A percentile compares a stretch with the other conserved stretches of the same genome.
phyloP scores from a whole-genome alignment of 2,329 filamentous ascomycete genomes.

The Colletotrichum tropicicola region DNA sequence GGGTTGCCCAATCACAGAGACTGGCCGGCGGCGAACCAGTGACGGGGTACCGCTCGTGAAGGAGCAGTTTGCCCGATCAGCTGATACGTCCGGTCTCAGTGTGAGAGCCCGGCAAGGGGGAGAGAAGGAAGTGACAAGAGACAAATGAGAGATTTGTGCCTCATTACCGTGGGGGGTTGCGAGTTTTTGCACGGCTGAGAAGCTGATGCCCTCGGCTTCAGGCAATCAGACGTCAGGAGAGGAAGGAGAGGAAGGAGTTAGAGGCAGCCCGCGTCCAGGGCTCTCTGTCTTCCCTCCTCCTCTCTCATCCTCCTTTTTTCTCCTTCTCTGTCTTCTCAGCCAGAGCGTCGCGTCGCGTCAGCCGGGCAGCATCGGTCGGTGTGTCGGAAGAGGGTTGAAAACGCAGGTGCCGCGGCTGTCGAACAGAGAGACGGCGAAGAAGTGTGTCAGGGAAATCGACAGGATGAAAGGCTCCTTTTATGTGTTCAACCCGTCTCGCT shows the following conservation, averaged over 20 bases:
- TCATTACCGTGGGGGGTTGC: conserved; percentile 22
- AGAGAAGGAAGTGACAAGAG: not conserved
- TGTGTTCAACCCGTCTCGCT: not conserved
- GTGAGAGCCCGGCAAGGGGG: not conserved
- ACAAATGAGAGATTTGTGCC: conserved; percentile 7
- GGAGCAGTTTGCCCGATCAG: conserved; percentile 16
- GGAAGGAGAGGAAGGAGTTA: not conserved
- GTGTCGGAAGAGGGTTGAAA: not conserved
- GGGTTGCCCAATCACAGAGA: conserved; percentile 17
- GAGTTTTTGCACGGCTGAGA: not conserved
- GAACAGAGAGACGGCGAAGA: not conserved
- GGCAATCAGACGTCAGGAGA: not conserved
- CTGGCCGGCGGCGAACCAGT: not conserved
- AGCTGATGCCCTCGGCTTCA: not conserved
- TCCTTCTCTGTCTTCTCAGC: not conserved
- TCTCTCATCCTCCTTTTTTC: not conserved
- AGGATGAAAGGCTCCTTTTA: conserved; percentile 11
- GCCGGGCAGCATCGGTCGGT: not conserved
- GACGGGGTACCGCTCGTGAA: not conserved
- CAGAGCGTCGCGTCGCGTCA: not conserved
- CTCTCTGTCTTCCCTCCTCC: not conserved
- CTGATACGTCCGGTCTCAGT: not conserved
- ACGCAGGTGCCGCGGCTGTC: not conserved
- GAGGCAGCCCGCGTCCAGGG: not conserved
- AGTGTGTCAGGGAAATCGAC: not conserved